Evolutionary conservation across 2,329 filamentous ascomycete genomes (phyloP).

Genomic region (Diaporthe vaccinii): DNA sequence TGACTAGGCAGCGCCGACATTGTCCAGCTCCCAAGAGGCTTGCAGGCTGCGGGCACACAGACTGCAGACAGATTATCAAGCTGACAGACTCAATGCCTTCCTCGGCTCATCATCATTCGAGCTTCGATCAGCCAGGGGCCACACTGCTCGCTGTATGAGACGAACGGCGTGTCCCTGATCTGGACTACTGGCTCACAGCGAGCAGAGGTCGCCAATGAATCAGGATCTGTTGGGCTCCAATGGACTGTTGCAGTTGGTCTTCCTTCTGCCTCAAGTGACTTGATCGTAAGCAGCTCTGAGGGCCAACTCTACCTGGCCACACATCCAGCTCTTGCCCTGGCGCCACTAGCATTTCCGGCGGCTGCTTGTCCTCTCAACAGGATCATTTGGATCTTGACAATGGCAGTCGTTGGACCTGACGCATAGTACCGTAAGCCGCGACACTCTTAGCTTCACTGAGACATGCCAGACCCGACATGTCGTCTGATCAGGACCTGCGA

Average conservation of each 20-base stretch:
- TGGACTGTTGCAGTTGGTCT: not conserved
- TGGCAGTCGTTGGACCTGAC: not conserved
- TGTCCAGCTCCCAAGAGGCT: constrained; percentile 22
- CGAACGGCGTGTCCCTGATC: not conserved
- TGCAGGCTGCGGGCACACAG: not conserved
- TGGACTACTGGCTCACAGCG: constrained; percentile 4
- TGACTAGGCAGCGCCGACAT: not conserved
- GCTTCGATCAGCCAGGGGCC: not conserved
- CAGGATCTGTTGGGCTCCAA: not conserved
- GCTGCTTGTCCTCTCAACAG: not conserved
- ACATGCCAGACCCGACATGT: not conserved
- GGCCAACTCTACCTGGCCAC: not conserved
- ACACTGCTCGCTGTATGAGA: not conserved
- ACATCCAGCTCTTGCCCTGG: not conserved
- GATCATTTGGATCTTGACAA: not conserved
- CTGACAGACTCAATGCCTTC: not conserved
- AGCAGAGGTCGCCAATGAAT: not conserved
- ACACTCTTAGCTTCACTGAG: not conserved
- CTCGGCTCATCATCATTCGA: not conserved
- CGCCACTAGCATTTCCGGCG: not conserved
- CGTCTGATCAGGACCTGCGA: not conserved
- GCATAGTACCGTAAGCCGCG: not conserved
- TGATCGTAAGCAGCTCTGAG: not conserved
- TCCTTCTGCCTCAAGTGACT: not conserved
- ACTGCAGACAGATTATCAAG: constrained; percentile 9